Evolutionary conservation across 2,329 filamentous ascomycete genomes (phyloP), one percentile per base, ranked within the genome.

Genomic region (Eutypella sp.): DNA sequence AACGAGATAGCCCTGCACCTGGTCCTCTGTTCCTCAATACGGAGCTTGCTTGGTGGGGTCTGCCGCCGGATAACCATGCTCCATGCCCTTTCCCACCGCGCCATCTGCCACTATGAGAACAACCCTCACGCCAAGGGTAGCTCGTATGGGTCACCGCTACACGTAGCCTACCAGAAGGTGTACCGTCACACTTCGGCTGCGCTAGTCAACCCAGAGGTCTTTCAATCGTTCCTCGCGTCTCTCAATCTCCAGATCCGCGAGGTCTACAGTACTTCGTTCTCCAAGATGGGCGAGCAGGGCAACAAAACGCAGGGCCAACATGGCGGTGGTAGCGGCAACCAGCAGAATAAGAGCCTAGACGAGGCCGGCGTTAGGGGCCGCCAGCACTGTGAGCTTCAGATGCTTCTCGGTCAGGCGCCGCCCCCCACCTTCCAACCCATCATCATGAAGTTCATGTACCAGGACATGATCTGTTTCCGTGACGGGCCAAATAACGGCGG

Each of bases 1-100:
- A 79, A 81, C 52, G 75, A 82, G 37, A 72, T 84, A 29, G 72
- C 79, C 2, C 65, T 85, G 10, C 80, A 85, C 52, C 67, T 85
- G 38, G 62, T 93, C 18, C 76, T 95, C 24, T 86, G 83, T 57
- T 90, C 86, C 24, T 82, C 85, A 43, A 85, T 85, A 10, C 80
- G 89, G 11, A 80, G 81, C 18, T 85, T 92, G 51, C 72, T 95
- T 19, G 80, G 81, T 22, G 81, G 85, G 24, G 73, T 82, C 40
- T 87, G 81, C 62, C 81, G 81, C 34, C 79, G 83, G 24, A 71
- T 90, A 19, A 65, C 69, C 4, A 76, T 82, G 50, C 68, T 87
- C 52, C 73, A 82, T 44, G 53, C 52, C 4, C 63, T 79, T 8
- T 74, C 75, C 34, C 65, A 63, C 27, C 66, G 70, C 36, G 74